Conservation (phyloP, 805 yeast genomes). For the Cyberlindnera mycetangii region DNA sequence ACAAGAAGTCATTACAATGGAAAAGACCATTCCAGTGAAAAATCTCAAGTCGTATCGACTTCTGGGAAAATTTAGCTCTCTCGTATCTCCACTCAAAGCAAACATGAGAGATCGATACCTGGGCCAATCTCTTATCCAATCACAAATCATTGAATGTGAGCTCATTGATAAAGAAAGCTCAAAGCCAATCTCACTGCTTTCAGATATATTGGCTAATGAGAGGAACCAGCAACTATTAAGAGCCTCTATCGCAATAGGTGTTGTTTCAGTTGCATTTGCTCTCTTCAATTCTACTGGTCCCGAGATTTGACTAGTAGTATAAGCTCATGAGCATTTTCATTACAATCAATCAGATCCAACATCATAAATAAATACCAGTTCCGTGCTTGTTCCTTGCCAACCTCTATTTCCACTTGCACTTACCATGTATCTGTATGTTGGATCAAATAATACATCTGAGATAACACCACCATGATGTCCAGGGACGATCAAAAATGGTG, state of each 20-base stretch:
- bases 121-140: neutral
- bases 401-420: constrained; percentile 95
- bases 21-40: constrained; percentile 8
- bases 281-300: neutral
- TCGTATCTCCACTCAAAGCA: constrained; percentile 5
- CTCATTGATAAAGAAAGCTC: neutral
- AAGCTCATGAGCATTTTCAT: neutral
- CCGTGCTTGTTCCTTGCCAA: constrained; percentile 84
- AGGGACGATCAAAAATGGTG: constrained; percentile 86
- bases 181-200: neutral
- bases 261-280: neutral
- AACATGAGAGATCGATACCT: neutral
- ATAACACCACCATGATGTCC: constrained; percentile 95
- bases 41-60: neutral
- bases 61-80: constrained; percentile 27
- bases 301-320: neutral
- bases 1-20: neutral
- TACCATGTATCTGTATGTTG: constrained; percentile 81
- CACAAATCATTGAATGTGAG: constrained; percentile 1
- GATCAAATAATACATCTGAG: constrained; percentile 76
- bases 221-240: constrained; percentile 11
- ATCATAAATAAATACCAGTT: constrained; percentile 78
- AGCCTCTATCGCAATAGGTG: constrained; percentile 1
- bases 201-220: neutral
- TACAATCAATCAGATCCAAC: constrained; percentile 45